Evolutionary conservation across 805 yeast species (phyloP).

Genomic region (Ogataea methanolica): DNA sequence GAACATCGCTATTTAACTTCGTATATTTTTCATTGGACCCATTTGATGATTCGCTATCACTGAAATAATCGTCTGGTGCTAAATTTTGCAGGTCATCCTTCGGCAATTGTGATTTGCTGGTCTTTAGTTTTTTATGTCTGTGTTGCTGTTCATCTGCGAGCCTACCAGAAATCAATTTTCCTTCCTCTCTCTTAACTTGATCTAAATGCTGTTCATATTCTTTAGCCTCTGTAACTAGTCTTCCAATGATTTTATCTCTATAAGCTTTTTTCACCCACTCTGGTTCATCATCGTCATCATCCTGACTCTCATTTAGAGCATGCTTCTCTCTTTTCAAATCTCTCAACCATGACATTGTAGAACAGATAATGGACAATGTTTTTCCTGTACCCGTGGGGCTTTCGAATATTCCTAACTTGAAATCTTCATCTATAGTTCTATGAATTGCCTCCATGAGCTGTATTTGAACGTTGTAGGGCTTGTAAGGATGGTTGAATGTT

Average conservation of each 20-base stretch:
- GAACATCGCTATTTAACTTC: constrained; percentile 43
- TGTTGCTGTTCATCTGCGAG: constrained; percentile 24
- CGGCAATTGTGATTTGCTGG: background rate
- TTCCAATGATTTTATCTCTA: constrained; percentile 29
- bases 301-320: constrained; percentile 22
- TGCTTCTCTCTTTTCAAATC: constrained; percentile 34
- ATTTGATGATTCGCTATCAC: constrained; percentile 27
- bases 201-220: constrained; percentile 40
- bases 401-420: constrained; percentile 77
- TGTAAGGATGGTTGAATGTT: constrained; percentile 67
- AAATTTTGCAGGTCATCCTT: constrained; percentile 24
- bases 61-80: constrained; percentile 33
- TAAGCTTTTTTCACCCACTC: constrained; percentile 34
- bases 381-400: constrained; percentile 97
- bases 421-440: constrained; percentile 45
- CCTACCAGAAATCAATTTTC: constrained; percentile 16
- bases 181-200: constrained; percentile 27
- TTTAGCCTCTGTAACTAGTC: constrained; percentile 24
- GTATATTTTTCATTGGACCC: constrained; percentile 25
- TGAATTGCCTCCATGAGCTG: constrained; percentile 76
- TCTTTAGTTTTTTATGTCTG: constrained; percentile 1
- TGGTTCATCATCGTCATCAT: constrained; percentile 39
- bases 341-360: constrained; percentile 75
- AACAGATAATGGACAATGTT: constrained; percentile 81
- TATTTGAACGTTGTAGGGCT: constrained; percentile 75